Evolutionary conservation across 805 yeast genomes (phyloP).

Genomic region (Myxozyma vanderwaltii): DNA sequence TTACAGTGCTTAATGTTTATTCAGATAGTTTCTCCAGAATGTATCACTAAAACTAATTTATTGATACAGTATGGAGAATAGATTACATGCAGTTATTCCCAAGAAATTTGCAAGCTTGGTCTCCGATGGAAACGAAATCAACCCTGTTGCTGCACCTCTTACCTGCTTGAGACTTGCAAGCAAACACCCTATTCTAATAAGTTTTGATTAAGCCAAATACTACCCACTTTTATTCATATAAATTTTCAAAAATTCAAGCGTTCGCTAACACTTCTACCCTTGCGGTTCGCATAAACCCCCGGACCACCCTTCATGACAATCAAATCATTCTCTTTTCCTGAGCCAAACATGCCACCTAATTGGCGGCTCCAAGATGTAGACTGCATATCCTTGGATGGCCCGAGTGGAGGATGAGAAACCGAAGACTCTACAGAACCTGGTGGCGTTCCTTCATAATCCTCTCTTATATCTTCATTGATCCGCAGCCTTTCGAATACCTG

Average conservation of each 20-base stretch:
- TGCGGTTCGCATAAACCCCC: conserved; percentile 4
- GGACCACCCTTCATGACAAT: conserved; percentile 21
- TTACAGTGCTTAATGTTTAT: background rate
- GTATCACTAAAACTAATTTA: too few species aligned
- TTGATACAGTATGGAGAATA: too few species aligned
- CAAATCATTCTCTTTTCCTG: conserved; percentile 31
- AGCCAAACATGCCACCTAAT: conserved; percentile 25
- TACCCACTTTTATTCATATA: background rate
- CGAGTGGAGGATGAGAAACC: background rate
- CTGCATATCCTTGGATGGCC: background rate
- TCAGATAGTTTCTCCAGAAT: too few species aligned
- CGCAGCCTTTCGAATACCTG: background rate
- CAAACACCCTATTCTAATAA: too few species aligned
- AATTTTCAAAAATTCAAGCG: conserved; percentile 6
- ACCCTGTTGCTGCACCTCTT: too few species aligned
- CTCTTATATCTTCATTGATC: background rate
- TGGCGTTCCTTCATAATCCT: background rate
- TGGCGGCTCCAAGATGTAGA: conserved; percentile 30
- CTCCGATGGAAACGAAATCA: too few species aligned
- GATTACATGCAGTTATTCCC: too few species aligned
- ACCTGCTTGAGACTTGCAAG: too few species aligned
- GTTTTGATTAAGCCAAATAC: too few species aligned
- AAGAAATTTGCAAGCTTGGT: too few species aligned
- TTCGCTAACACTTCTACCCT: conserved; percentile 28
- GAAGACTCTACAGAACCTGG: background rate